A percentile compares a stretch with the other conserved stretches of the same genome.
Conservation (phyloP, 2,329 filamentous ascomycete genomes). For the Corniculantispora saksenae region DNA sequence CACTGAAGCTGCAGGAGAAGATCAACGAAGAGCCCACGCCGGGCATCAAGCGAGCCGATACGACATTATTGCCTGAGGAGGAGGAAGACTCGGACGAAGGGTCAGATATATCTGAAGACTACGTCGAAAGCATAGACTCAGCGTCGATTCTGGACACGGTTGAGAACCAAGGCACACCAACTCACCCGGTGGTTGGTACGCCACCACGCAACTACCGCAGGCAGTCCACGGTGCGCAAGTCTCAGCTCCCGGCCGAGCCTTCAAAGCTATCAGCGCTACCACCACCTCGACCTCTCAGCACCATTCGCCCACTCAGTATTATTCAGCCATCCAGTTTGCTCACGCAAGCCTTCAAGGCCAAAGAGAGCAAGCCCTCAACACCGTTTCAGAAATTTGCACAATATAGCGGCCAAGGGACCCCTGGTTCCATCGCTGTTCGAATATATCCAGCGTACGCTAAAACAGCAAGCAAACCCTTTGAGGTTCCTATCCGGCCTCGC, state of each 20-base stretch:
- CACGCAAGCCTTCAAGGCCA: conserved; percentile 71
- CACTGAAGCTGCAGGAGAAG: conserved; percentile 38
- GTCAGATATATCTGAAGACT: conserved; percentile 65
- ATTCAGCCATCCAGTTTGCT: conserved; percentile 70
- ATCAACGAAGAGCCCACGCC: conserved; percentile 40
- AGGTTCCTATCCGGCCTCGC: conserved; percentile 70
- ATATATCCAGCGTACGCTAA: conserved; percentile 75
- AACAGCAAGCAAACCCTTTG: conserved; percentile 63
- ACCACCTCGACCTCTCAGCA: conserved; percentile 67
- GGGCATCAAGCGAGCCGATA: conserved; percentile 47
- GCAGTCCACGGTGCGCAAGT: conserved; percentile 65
- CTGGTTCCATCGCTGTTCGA: conserved; percentile 72
- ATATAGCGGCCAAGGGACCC: conserved; percentile 75
- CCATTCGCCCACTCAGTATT: conserved; percentile 65
- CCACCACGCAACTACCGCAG: conserved; percentile 61
- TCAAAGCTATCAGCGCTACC: conserved; percentile 66
- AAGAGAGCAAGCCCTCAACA: conserved; percentile 66
- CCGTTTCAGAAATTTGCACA: conserved; percentile 77
- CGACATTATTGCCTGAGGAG: conserved; percentile 56
- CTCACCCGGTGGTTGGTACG: conserved; percentile 62
- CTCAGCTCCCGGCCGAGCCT: conserved; percentile 56
- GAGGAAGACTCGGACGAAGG: conserved; percentile 62
- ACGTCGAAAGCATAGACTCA: conserved; percentile 68
- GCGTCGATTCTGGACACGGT: conserved; percentile 69
- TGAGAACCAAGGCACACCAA: conserved; percentile 54